These are phyloP conservation scores for Trichoderma breve DNA, from an alignment of 2,329 filamentous ascomycete genomes.

Conservation along the genomic window DNA sequence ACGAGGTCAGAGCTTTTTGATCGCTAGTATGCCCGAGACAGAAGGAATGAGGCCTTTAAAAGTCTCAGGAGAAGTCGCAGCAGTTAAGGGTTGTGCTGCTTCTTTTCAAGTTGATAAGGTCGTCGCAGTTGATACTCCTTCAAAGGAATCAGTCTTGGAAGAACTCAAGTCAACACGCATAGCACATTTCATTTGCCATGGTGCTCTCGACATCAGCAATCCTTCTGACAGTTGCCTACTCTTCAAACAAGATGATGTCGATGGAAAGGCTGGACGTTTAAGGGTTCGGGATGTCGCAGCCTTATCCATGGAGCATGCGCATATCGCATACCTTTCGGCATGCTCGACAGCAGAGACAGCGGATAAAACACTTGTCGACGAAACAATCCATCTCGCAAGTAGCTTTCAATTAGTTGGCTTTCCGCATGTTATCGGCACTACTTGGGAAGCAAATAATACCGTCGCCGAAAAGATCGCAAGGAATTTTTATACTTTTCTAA, in stretches of 20 bases:
- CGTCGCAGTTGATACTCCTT: not conserved
- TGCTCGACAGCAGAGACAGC: not conserved
- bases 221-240: too few relatives aligned
- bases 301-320: too few relatives aligned
- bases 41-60: not conserved
- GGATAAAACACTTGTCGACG: not conserved
- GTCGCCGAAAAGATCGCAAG: too few relatives aligned
- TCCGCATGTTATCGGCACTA: too few relatives aligned
- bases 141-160: not conserved
- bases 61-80: not conserved
- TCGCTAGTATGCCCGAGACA: not conserved
- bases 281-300: too few relatives aligned
- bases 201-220: not conserved
- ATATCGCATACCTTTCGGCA: not conserved
- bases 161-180: not conserved
- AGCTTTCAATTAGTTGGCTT: too few relatives aligned
- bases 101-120: too few relatives aligned
- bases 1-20: not conserved
- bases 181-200: not conserved
- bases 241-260: too few relatives aligned
- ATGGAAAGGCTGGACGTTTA: too few relatives aligned
- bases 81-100: not conserved
- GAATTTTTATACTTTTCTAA: too few relatives aligned
- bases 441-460: too few relatives aligned
- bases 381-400: not conserved